phyloP scores from a whole-genome alignment of 257 asterid genomes.

The Datura wrightii region DNA sequence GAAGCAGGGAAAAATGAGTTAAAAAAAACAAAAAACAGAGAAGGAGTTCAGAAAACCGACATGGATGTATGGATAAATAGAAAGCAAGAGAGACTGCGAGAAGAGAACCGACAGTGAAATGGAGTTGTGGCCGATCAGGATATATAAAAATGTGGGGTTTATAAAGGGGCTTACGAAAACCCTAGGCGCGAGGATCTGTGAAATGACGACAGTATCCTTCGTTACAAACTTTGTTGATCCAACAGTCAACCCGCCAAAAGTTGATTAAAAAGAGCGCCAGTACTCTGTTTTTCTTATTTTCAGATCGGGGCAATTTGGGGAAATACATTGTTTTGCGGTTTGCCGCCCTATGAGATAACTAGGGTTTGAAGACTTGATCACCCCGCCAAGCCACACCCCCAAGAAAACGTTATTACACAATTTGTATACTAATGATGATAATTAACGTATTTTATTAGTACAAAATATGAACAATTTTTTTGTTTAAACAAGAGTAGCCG shows the following conservation, averaged over 20 bases:
- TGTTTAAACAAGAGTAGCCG: no score
- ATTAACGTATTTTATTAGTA: no score
- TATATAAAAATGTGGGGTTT: slow-evolving; percentile 33
- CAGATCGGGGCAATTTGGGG: slow-evolving; percentile 42
- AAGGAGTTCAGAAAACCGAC: slow-evolving; percentile 42
- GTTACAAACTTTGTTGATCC: slow-evolving; percentile 26
- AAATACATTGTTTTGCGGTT: not conserved
- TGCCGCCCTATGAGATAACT: not conserved
- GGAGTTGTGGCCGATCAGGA: slow-evolving; percentile 37
- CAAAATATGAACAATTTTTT: no score
- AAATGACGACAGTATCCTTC: slow-evolving; percentile 57
- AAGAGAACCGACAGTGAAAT: slow-evolving; percentile 55
- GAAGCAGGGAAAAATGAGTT: not conserved
- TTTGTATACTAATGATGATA: no score
- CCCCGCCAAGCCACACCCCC: not conserved
- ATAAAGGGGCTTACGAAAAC: slow-evolving; percentile 60
- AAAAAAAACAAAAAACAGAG: slow-evolving; percentile 34
- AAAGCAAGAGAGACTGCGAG: not conserved
- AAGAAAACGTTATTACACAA: not conserved
- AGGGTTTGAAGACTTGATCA: not conserved
- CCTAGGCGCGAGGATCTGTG: slow-evolving; percentile 59
- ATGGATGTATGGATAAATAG: not conserved
- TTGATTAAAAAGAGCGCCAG: slow-evolving; percentile 37
- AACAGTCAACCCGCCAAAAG: slow-evolving; percentile 51
- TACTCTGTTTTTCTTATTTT: not conserved